These are phyloP conservation scores for Carex parvula DNA, from an alignment of 176 grass and related monocot species.

Conservation along the genomic window DNA sequence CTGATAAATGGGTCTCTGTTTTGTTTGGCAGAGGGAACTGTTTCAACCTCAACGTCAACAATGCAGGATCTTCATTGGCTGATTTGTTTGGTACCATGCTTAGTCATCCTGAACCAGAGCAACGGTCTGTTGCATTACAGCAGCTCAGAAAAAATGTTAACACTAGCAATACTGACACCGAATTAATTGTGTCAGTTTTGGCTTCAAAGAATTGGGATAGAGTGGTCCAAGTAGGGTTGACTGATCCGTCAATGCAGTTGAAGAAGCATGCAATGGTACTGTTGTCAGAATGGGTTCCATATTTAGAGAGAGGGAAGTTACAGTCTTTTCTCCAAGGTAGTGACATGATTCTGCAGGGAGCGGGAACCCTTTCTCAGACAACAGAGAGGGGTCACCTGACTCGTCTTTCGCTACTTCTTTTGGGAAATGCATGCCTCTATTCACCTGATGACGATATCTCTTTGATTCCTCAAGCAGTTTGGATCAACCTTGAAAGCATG, in stretches of 20 bases:
- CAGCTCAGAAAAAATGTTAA: conserved; percentile 75
- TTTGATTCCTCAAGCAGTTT: conserved; percentile 89
- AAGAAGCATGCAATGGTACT: conserved; percentile 71
- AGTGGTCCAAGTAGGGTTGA: conserved; percentile 52
- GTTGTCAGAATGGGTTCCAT: conserved; percentile 65
- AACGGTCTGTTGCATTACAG: conserved; percentile 63
- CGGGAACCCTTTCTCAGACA: conserved; percentile 48
- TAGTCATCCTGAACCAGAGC: conserved; percentile 95
- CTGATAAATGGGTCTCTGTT: conserved; percentile 73
- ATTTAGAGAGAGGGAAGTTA: conserved; percentile 60
- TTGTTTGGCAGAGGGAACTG: conserved; percentile 44
- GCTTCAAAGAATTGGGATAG: conserved; percentile 76
- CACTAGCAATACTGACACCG: conserved; percentile 32
- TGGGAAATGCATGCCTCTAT: conserved; percentile 88
- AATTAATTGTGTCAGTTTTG: conserved; percentile 40
- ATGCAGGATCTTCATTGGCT: conserved; percentile 35
- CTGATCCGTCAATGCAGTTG: conserved; percentile 73
- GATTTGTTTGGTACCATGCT: conserved; percentile 71
- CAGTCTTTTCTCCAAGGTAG: conserved; percentile 66
- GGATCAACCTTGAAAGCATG: conserved; percentile 82
- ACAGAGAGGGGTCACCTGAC: conserved; percentile 68
- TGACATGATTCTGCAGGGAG: conserved; percentile 45
- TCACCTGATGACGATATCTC: conserved; percentile 76
- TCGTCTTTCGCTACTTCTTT: conserved; percentile 68
- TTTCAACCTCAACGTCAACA: conserved; percentile 33